These are phyloP conservation scores for Hibiscus trionum DNA, from an alignment of 345 rosid species.

Conservation along the genomic window DNA sequence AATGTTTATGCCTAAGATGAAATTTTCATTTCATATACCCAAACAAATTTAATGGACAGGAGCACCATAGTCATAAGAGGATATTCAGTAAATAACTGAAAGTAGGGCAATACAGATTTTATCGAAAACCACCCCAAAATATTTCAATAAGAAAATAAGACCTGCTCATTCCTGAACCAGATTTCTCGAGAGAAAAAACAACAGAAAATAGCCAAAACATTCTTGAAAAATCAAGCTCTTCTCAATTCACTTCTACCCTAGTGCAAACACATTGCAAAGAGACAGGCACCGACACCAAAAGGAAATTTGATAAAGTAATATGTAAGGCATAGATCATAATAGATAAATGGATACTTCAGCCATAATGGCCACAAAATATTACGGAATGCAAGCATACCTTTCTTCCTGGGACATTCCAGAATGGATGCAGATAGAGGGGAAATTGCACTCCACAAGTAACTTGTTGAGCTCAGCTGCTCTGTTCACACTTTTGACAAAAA, in stretches of 20 bases:
- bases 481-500: slow-evolving; percentile 91
- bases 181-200: too few relatives aligned
- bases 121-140: too few relatives aligned
- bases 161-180: too few relatives aligned
- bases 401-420: slow-evolving; percentile 99
- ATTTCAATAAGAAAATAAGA: too few relatives aligned
- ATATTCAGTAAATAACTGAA: neutral
- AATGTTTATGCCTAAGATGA: neutral
- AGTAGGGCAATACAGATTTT: too few relatives aligned
- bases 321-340: neutral
- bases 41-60: neutral
- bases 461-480: slow-evolving; percentile 92
- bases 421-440: slow-evolving; percentile 95
- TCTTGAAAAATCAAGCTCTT: neutral
- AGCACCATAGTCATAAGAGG: neutral
- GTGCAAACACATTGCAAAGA: neutral
- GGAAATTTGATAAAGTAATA: neutral
- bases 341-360: neutral
- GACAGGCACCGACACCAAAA: neutral
- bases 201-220: too few relatives aligned
- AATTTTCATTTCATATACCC: neutral
- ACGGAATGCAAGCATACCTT: slow-evolving; percentile 37
- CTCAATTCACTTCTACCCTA: neutral
- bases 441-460: slow-evolving; percentile 86
- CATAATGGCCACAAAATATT: neutral